Percentiles rank a stretch among this genome's conserved stretches.
Conservation (phyloP, 148 eudicot species). For the Beta vulgaris region DNA sequence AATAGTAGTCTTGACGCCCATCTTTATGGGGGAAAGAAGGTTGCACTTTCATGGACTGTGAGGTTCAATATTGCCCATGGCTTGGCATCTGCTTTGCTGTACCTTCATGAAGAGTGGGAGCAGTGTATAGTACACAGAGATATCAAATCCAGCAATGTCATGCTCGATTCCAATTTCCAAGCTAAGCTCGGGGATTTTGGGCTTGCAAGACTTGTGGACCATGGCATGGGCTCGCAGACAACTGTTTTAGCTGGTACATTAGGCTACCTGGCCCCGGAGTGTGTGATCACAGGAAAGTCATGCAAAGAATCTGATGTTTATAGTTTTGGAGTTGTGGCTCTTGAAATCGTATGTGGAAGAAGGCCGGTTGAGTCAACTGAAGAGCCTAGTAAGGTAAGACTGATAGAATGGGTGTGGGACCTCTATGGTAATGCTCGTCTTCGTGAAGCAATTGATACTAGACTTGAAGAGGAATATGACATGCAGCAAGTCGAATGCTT, state of each 20-base stretch:
- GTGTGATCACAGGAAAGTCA: slow-evolving; percentile 35
- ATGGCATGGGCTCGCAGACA: slow-evolving; percentile 42
- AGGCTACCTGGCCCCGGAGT: slow-evolving; percentile 55
- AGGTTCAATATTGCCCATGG: slow-evolving; percentile 43
- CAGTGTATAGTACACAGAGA: slow-evolving; percentile 63
- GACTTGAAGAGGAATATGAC: slow-evolving; percentile 31
- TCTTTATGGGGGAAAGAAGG: slow-evolving; percentile 13
- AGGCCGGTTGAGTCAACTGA: slow-evolving; percentile 21
- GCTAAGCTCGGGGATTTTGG: slow-evolving; percentile 65
- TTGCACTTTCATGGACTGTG: slow-evolving; percentile 20
- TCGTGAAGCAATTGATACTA: slow-evolving; percentile 32
- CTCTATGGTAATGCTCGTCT: slow-evolving; percentile 37
- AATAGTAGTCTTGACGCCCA: slow-evolving; percentile 40
- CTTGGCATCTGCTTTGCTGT: slow-evolving; percentile 55
- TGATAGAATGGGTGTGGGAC: slow-evolving; percentile 52
- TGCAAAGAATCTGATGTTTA: slow-evolving; percentile 51
- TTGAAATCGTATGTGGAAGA: slow-evolving; percentile 51
- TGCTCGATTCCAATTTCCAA: slow-evolving; percentile 54
- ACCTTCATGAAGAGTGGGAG: slow-evolving; percentile 62
- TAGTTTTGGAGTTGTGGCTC: slow-evolving; percentile 47
- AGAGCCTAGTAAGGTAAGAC: slow-evolving; percentile 9
- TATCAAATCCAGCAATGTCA: slow-evolving; percentile 57
- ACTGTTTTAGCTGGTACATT: slow-evolving; percentile 45
- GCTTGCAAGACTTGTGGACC: slow-evolving; percentile 50
- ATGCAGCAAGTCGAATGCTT: slow-evolving; percentile 36